Conservation (phyloP, 371 early-diverging fungal species). For the Mortierella sp. region DNA sequence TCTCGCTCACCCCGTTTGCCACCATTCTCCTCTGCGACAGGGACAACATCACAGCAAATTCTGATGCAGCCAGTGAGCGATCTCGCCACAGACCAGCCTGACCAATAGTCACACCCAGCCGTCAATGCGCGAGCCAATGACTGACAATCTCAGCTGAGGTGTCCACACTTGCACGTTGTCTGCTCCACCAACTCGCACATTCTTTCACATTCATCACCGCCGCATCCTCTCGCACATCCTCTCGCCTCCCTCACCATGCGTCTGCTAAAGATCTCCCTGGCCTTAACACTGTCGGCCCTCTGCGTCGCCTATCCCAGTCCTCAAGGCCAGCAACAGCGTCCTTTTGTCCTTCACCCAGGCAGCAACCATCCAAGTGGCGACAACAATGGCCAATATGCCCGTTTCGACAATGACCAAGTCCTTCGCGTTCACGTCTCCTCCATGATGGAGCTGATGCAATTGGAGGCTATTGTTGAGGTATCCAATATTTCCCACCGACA, state of each 20-base stretch:
- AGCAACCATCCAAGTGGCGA: conserved; percentile 5
- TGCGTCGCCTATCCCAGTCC: conserved; percentile 21
- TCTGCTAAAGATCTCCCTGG: conserved; percentile 36
- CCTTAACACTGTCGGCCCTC: conserved; percentile 23
- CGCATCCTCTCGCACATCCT: no score
- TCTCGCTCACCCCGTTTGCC: no score
- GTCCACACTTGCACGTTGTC: no score
- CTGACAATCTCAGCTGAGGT: no score
- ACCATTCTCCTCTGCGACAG: no score
- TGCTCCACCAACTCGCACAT: no score
- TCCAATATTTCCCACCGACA: not conserved
- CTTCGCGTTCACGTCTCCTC: conserved; percentile 43
- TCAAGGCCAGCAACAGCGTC: conserved; percentile 21
- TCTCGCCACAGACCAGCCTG: no score
- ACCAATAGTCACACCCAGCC: no score
- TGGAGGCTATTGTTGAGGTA: conserved; percentile 46
- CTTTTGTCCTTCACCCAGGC: conserved; percentile 15
- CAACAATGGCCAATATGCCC: conserved; percentile 23
- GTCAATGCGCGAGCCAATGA: no score
- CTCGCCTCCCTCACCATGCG: conserved; percentile 11
- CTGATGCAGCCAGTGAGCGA: no score
- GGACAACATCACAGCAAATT: no score
- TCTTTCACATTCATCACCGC: not conserved
- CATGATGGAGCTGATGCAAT: conserved; percentile 34
- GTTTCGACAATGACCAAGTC: conserved; percentile 48